A percentile compares a stretch with the other conserved stretches of the same genome.
Evolutionary conservation across 805 yeast genomes (phyloP).

Genomic region (Teunomyces lycoperdinae): DNA sequence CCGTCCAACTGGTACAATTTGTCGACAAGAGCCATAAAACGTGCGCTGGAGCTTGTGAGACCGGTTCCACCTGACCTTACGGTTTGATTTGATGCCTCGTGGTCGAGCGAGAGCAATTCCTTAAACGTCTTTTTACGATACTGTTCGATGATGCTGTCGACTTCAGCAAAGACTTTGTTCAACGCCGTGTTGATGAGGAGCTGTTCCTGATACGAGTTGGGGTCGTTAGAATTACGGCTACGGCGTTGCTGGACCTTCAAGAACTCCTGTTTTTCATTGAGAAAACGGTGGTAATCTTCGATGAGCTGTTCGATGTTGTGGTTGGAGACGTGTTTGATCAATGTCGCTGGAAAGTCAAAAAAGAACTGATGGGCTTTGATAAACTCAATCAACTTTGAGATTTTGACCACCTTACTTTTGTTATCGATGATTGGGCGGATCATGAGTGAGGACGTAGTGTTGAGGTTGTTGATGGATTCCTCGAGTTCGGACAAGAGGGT

Average conservation of each 20-base stretch:
- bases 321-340: slow-evolving; percentile 24
- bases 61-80: slow-evolving; percentile 6
- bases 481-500: slow-evolving; percentile 35
- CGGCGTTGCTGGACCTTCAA: slow-evolving; percentile 10
- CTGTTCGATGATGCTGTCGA: slow-evolving; percentile 31
- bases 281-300: slow-evolving; percentile 30
- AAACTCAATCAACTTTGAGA: slow-evolving; percentile 34
- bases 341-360: slow-evolving; percentile 35
- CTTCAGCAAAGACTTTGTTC: slow-evolving; percentile 27
- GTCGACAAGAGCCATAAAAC: slow-evolving; percentile 38
- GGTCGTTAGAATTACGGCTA: slow-evolving; percentile 5
- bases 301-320: slow-evolving; percentile 36
- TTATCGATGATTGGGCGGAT: slow-evolving; percentile 42
- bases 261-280: slow-evolving; percentile 23
- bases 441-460: slow-evolving; percentile 34
- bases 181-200: slow-evolving; percentile 28
- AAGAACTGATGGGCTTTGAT: slow-evolving; percentile 28
- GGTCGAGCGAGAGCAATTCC: slow-evolving; percentile 38
- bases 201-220: slow-evolving; percentile 22
- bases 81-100: slow-evolving; percentile 22
- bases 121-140: slow-evolving; percentile 33
- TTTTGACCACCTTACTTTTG: slow-evolving; percentile 32
- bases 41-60: slow-evolving; percentile 18
- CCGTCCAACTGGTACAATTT: slow-evolving; percentile 34
- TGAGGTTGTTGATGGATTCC: slow-evolving; percentile 37